These are phyloP conservation scores for Mucor velutinosus DNA, from an alignment of 371 early-diverging fungal species.

Conservation along the genomic window DNA sequence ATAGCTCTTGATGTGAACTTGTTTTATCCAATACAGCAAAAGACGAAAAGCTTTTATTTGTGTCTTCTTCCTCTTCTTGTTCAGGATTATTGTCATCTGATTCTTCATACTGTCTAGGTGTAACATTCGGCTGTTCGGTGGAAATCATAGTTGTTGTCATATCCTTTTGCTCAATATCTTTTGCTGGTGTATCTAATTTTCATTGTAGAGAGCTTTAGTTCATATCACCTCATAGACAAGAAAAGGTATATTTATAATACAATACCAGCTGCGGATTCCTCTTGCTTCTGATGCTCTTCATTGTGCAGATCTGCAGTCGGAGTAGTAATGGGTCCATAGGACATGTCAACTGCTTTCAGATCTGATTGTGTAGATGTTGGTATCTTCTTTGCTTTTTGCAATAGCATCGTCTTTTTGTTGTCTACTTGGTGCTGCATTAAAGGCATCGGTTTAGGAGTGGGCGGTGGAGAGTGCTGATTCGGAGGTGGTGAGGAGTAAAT, in stretches of 20 bases:
- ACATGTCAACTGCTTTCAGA: slow-evolving; percentile 9
- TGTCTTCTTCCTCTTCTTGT: not conserved
- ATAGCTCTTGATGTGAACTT: not conserved
- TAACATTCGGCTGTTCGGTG: slow-evolving; percentile 12
- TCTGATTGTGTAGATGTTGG: not conserved
- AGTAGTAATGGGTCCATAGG: slow-evolving; percentile 2
- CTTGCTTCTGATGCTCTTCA: not conserved
- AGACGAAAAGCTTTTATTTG: slow-evolving; percentile 1
- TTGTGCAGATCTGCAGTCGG: slow-evolving; percentile 9
- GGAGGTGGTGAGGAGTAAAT: not conserved
- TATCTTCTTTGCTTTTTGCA: slow-evolving; percentile 1
- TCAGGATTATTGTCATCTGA: not conserved
- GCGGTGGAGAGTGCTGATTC: not conserved
- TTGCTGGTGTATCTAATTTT: not conserved
- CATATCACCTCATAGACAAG: not conserved
- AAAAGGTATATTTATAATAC: not conserved
- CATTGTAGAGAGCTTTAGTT: not conserved
- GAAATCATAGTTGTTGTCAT: not conserved
- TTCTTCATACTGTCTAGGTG: slow-evolving; percentile 5
- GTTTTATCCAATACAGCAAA: slow-evolving; percentile 2
- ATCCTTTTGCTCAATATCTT: not conserved
- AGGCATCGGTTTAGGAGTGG: not conserved
- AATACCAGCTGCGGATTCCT: not conserved
- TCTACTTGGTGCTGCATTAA: not conserved
- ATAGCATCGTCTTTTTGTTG: slow-evolving; percentile 1